These are phyloP conservation scores for Henckelia pumila DNA, from an alignment of 257 asterid species.

Conservation along the genomic window DNA sequence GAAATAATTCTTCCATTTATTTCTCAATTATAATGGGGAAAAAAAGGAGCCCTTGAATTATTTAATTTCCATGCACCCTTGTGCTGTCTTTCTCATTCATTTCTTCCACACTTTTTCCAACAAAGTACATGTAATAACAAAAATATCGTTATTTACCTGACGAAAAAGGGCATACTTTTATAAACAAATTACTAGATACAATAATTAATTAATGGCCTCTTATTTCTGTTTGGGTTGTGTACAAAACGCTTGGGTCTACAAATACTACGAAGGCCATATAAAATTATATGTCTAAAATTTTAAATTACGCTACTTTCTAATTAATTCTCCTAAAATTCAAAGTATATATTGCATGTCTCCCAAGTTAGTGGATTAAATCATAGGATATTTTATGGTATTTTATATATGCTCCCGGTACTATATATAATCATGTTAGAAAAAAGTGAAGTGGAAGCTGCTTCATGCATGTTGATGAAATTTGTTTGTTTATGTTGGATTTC, in stretches of 20 bases:
- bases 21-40: neutral
- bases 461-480: neutral
- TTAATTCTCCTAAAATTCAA: too few relatives aligned
- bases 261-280: too few relatives aligned
- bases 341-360: too few relatives aligned
- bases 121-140: neutral
- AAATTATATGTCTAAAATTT: too few relatives aligned
- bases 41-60: neutral
- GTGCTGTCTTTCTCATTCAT: neutral
- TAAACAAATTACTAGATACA: too few relatives aligned
- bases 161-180: neutral
- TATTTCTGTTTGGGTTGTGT: too few relatives aligned
- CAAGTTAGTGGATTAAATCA: too few relatives aligned
- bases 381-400: neutral
- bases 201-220: too few relatives aligned
- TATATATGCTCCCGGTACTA: neutral
- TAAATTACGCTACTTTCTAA: too few relatives aligned
- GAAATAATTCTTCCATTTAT: neutral
- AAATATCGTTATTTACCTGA: neutral
- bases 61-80: neutral
- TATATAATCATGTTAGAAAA: constrained; percentile 6
- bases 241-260: too few relatives aligned
- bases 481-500: neutral
- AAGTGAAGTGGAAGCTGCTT: constrained; percentile 1
- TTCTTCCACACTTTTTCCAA: neutral